Evolutionary conservation across 768 basidiomycete species (phyloP).

Genomic region (Termitomyces sp.): DNA sequence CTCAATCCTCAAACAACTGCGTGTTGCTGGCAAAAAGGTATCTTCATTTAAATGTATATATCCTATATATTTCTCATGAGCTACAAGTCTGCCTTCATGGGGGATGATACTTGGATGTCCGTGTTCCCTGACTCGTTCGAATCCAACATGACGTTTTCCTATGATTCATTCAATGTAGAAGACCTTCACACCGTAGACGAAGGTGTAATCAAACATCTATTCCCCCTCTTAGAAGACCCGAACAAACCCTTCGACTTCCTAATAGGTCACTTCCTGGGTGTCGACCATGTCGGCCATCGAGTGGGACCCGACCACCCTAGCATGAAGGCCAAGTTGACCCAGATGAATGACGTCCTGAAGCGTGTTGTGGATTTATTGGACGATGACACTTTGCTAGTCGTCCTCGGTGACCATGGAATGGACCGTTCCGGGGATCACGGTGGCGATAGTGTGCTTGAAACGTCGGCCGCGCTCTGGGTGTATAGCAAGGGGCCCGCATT

Average conservation of each 20-base stretch:
- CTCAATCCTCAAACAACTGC: constrained; percentile 77
- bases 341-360: constrained; percentile 82
- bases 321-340: constrained; percentile 82
- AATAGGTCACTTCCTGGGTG: constrained; percentile 91
- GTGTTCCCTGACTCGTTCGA: constrained; percentile 80
- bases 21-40: constrained; percentile 59
- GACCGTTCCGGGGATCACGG: constrained; percentile 93
- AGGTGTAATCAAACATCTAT: constrained; percentile 81
- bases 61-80: constrained; percentile 4
- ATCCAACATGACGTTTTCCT: constrained; percentile 75
- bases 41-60: constrained; percentile 12
- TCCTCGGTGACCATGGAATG: constrained; percentile 98
- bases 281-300: constrained; percentile 95
- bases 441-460: constrained; percentile 84
- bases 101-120: constrained; percentile 95
- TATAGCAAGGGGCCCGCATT: constrained; percentile 77
- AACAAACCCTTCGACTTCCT: constrained; percentile 76
- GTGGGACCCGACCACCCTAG: constrained; percentile 85
- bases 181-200: constrained; percentile 95
- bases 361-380: constrained; percentile 75
- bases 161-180: constrained; percentile 98
- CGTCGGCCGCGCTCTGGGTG: constrained; percentile 85
- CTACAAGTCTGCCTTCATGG: constrained; percentile 79
- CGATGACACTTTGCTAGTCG: constrained; percentile 85
- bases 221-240: constrained; percentile 65